These are phyloP conservation scores for Hanseniaspora pseudoguilliermondii DNA, from an alignment of 805 yeast genomes.

Conservation along the genomic window DNA sequence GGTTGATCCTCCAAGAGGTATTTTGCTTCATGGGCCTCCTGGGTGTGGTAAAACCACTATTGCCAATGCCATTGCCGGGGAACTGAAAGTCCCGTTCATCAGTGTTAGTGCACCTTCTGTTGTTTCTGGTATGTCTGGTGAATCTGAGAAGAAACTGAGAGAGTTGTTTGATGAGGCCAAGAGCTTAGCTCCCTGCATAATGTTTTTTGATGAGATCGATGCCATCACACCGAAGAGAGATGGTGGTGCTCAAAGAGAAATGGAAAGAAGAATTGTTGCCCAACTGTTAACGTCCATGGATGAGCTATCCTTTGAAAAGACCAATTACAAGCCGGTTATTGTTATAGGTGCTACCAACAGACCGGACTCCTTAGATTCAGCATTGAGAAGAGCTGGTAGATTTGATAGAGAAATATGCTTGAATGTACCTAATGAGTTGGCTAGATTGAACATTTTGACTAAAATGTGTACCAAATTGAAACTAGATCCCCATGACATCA, in stretches of 20 bases:
- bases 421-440: conserved; percentile 83
- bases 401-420: conserved; percentile 90
- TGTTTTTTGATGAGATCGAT: conserved; percentile 93
- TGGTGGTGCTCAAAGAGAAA: conserved; percentile 86
- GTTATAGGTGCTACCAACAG: conserved; percentile 94
- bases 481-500: conserved; percentile 40
- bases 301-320: conserved; percentile 74
- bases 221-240: conserved; percentile 97
- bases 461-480: conserved; percentile 60
- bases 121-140: conserved; percentile 99
- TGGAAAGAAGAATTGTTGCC: conserved; percentile 95
- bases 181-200: conserved; percentile 75
- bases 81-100: conserved; percentile 82
- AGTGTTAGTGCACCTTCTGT: conserved; percentile 89
- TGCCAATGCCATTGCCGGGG: conserved; percentile 93
- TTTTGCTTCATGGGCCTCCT: conserved; percentile 92
- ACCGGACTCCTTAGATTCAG: conserved; percentile 90
- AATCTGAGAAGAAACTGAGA: conserved; percentile 83
- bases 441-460: conserved; percentile 61
- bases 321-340: conserved; percentile 85
- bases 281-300: conserved; percentile 91
- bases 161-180: conserved; percentile 91
- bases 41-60: conserved; percentile 97
- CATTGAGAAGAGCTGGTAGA: conserved; percentile 90
- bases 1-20: conserved; percentile 90